Conservation (phyloP, 73 alveolate species). For the Diophrys sp. region DNA sequence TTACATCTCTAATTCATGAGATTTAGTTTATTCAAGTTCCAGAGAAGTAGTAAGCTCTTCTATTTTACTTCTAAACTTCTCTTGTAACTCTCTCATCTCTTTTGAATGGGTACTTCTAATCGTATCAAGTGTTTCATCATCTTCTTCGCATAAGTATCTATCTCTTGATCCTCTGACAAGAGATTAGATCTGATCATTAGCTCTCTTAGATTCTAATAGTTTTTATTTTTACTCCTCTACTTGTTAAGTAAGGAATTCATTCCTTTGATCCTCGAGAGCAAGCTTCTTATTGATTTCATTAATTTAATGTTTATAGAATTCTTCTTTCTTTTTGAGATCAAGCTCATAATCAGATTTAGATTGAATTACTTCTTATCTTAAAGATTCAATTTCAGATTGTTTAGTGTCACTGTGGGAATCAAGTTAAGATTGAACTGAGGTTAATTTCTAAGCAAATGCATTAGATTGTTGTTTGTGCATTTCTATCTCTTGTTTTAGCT, state of each 20-base stretch:
- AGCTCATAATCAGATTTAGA: conserved; percentile 27
- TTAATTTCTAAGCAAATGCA: not conserved
- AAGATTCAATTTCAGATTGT: not conserved
- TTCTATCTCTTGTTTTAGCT: not conserved
- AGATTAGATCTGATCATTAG: conserved; percentile 39
- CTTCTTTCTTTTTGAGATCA: not conserved
- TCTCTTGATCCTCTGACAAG: not conserved
- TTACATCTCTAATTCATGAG: not conserved
- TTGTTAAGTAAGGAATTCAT: conserved; percentile 23
- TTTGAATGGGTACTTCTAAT: not conserved
- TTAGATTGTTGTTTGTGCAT: not conserved
- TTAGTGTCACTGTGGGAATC: not conserved
- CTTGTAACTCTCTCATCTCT: conserved; percentile 1
- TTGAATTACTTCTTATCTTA: conserved; percentile 11
- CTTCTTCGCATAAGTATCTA: no score
- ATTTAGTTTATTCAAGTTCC: not conserved
- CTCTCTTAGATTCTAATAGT: conserved; percentile 40
- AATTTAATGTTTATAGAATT: not conserved
- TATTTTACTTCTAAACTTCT: not conserved
- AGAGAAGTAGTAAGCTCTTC: not conserved
- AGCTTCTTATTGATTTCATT: not conserved
- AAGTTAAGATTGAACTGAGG: not conserved
- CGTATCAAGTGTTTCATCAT: conserved; percentile 3
- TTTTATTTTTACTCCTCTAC: conserved; percentile 24
- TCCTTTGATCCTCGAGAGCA: conserved; percentile 4